Conservation (phyloP, 2,329 filamentous ascomycete species). For the Diaporthe ilicicola region DNA sequence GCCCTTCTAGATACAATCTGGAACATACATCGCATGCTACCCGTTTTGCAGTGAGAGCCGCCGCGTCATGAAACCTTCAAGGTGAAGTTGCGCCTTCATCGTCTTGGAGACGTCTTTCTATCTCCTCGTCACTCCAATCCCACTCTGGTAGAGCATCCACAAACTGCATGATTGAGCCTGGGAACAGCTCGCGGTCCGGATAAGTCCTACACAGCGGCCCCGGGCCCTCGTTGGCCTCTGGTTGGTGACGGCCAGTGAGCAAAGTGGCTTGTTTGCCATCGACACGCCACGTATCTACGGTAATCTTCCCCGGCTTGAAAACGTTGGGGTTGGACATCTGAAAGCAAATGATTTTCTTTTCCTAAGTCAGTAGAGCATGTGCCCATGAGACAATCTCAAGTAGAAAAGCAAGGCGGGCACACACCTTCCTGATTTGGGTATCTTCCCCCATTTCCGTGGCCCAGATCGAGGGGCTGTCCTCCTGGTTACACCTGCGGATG, state of each 20-base stretch:
- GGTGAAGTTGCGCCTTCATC: background rate
- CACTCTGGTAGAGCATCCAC: slow-evolving; percentile 12
- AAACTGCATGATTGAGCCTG: slow-evolving; percentile 33
- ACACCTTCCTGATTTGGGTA: background rate
- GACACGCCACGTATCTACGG: slow-evolving; percentile 28
- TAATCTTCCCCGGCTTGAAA: slow-evolving; percentile 14
- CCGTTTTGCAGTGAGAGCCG: too few species aligned
- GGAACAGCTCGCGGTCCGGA: slow-evolving; percentile 32
- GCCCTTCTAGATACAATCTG: background rate
- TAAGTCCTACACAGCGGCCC: slow-evolving; percentile 15
- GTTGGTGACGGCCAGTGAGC: background rate
- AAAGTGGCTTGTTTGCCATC: slow-evolving; percentile 23
- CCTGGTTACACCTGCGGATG: slow-evolving; percentile 40
- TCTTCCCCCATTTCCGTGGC: background rate
- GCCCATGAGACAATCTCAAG: background rate
- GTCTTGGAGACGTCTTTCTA: background rate
- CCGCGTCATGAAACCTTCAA: background rate
- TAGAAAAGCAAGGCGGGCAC: background rate
- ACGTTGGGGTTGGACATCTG: slow-evolving; percentile 18
- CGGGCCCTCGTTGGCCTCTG: background rate
- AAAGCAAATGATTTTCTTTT: slow-evolving; percentile 21
- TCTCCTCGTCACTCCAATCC: slow-evolving; percentile 1
- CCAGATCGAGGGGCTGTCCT: background rate
- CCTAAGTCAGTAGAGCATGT: background rate
- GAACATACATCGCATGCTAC: background rate